Evolutionary conservation across 169 alveolate species (phyloP).

Genomic region (Ichthyophthirius multifiliis): DNA sequence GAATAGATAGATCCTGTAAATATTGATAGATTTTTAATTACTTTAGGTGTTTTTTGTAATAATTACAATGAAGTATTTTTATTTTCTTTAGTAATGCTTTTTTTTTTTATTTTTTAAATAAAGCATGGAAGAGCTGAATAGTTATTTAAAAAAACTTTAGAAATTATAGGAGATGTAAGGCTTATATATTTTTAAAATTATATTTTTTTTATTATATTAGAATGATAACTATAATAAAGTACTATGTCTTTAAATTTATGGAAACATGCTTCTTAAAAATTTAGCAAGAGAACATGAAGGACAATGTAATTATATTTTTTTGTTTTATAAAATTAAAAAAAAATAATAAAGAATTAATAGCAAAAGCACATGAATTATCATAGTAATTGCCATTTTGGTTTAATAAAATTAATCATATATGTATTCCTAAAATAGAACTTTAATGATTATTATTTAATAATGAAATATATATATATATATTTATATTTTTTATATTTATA

Average conservation of each 20-base stretch:
- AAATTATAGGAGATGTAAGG: constrained; percentile 29
- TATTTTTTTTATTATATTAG: not conserved
- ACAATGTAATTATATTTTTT: not conserved
- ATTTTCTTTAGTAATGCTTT: not conserved
- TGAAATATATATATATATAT: too few relatives aligned
- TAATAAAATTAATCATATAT: not conserved
- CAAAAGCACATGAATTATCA: constrained; percentile 1
- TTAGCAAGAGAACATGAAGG: constrained; percentile 33
- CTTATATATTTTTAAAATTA: not conserved
- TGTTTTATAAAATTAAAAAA: not conserved
- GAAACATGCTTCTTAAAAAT: constrained; percentile 19
- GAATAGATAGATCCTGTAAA: constrained; percentile 26
- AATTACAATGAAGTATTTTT: constrained; percentile 15
- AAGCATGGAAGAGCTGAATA: constrained; percentile 37
- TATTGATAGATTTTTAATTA: constrained; percentile 34
- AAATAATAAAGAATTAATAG: not conserved
- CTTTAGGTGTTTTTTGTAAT: constrained; percentile 26
- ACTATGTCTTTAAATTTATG: constrained; percentile 18
- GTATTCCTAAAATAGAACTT: constrained; percentile 9
- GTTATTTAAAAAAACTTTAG: constrained; percentile 20
- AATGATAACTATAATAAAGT: constrained; percentile 27
- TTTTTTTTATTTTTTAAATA: not conserved
- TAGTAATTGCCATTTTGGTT: constrained; percentile 6
- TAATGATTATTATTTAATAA: too few relatives aligned
- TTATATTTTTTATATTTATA: too few relatives aligned